Percentiles rank a stretch among this genome's conserved stretches.
These are phyloP conservation scores for Magnolia officinalis DNA, from an alignment of 164 flowering plant species.

Conservation along the genomic window DNA sequence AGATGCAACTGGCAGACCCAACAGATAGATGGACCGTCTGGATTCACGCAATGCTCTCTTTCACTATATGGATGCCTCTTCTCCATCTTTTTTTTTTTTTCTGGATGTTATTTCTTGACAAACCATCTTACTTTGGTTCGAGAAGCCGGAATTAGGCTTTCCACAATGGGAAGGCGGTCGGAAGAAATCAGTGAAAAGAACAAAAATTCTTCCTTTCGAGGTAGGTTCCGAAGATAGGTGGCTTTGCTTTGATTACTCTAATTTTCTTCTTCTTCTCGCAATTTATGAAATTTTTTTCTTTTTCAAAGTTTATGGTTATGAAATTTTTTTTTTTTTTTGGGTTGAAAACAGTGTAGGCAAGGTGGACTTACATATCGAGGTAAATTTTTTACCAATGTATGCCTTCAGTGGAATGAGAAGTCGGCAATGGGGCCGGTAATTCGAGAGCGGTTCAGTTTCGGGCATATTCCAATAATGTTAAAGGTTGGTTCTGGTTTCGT, in stretches of 20 bases:
- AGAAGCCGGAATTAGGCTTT: conserved; percentile 29
- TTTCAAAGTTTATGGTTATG: not conserved
- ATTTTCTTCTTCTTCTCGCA: not conserved
- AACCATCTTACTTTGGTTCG: conserved; percentile 50
- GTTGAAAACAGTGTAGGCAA: conserved; percentile 66
- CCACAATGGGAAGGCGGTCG: conserved; percentile 41
- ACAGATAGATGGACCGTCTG: not conserved
- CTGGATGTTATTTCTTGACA: conserved; percentile 35
- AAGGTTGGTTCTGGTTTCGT: conserved; percentile 41
- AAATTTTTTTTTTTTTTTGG: not conserved
- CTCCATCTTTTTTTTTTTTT: not conserved
- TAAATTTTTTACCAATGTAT: conserved; percentile 40
- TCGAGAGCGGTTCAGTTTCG: conserved; percentile 43
- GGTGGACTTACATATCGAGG: conserved; percentile 66
- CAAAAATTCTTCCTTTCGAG: conserved; percentile 47
- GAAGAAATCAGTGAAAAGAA: conserved; percentile 5
- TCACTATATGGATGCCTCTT: not conserved
- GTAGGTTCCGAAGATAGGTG: conserved; percentile 22
- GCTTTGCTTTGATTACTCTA: not conserved
- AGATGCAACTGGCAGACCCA: too few species aligned
- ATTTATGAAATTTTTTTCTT: not conserved
- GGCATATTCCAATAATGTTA: conserved; percentile 79
- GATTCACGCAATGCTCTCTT: not conserved
- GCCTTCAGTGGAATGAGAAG: conserved; percentile 41
- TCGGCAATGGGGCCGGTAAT: conserved; percentile 14